Conservation (phyloP, 2,329 filamentous ascomycete genomes). For the Raffaelea ambrosiae region DNA sequence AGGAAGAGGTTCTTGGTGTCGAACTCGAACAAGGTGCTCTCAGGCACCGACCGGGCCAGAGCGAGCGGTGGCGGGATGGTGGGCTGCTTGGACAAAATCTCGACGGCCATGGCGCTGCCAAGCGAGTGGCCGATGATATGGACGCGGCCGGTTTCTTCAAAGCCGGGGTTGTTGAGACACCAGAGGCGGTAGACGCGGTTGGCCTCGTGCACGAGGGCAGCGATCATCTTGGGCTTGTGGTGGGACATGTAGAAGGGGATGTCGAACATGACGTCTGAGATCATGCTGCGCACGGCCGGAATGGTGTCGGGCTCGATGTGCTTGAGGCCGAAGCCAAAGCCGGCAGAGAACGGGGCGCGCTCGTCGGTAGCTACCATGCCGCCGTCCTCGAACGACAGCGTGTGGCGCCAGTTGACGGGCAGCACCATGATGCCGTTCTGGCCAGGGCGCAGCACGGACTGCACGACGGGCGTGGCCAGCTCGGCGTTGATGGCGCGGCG, state of each 20-base stretch:
- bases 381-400: conserved; percentile 77
- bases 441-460: conserved; percentile 62
- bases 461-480: conserved; percentile 65
- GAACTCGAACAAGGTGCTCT: conserved; percentile 66
- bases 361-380: conserved; percentile 28
- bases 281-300: conserved; percentile 84
- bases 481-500: conserved; percentile 81
- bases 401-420: conserved; percentile 89
- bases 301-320: conserved; percentile 91
- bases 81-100: conserved; percentile 84
- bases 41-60: conserved; percentile 27
- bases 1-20: conserved; percentile 85
- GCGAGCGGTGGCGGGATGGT: conserved; percentile 53
- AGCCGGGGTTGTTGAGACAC: conserved; percentile 88
- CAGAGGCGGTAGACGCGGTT: conserved; percentile 94
- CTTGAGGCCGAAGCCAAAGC: conserved; percentile 57
- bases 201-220: conserved; percentile 78
- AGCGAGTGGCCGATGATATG: conserved; percentile 91
- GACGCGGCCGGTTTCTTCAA: conserved; percentile 70
- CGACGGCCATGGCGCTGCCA: conserved; percentile 88
- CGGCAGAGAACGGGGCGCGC: conserved; percentile 42
- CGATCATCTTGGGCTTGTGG: conserved; percentile 91
- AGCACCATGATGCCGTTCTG: conserved; percentile 89
- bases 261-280: conserved; percentile 97
- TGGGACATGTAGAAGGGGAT: conserved; percentile 97